phyloP scores from a whole-genome alignment of 1,284 basidiomycete species.

The Sanghuangporus sanghuang region DNA sequence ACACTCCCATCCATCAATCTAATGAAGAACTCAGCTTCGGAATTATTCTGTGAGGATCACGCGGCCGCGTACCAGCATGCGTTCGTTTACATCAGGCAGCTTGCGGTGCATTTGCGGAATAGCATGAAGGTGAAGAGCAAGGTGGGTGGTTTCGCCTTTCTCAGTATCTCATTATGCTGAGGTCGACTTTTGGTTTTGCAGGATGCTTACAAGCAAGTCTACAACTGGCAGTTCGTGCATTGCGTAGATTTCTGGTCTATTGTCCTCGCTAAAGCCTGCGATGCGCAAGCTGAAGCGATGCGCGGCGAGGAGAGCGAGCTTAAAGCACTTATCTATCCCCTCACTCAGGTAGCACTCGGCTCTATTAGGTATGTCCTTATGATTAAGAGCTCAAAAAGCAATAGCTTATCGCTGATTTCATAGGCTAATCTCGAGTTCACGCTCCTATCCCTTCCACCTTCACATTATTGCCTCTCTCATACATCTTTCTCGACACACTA shows the following conservation, averaged over 20 bases:
- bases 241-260: slow-evolving; percentile 96
- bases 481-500: slow-evolving; percentile 71
- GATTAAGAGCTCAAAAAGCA: slow-evolving; percentile 6
- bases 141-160: slow-evolving; percentile 37
- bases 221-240: slow-evolving; percentile 99
- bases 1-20: slow-evolving; percentile 92
- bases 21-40: slow-evolving; percentile 97
- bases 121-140: slow-evolving; percentile 88
- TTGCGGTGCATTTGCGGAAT: slow-evolving; percentile 90
- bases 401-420: slow-evolving; percentile 18
- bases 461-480: slow-evolving; percentile 71
- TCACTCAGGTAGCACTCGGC: slow-evolving; percentile 92
- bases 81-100: slow-evolving; percentile 94
- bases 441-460: slow-evolving; percentile 79
- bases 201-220: slow-evolving; percentile 89
- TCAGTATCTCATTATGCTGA: slow-evolving; percentile 8
- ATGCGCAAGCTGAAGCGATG: slow-evolving; percentile 47
- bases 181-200: slow-evolving; percentile 27
- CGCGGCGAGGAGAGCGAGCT: slow-evolving; percentile 70
- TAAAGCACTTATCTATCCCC: slow-evolving; percentile 87
- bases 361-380: slow-evolving; percentile 70
- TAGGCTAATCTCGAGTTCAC: slow-evolving; percentile 79
- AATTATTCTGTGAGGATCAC: slow-evolving; percentile 82
- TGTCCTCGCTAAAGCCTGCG: slow-evolving; percentile 80
- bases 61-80: slow-evolving; percentile 86